These are phyloP conservation scores for Diaporthe capsici DNA, from an alignment of 2,329 filamentous ascomycete species.

Conservation along the genomic window DNA sequence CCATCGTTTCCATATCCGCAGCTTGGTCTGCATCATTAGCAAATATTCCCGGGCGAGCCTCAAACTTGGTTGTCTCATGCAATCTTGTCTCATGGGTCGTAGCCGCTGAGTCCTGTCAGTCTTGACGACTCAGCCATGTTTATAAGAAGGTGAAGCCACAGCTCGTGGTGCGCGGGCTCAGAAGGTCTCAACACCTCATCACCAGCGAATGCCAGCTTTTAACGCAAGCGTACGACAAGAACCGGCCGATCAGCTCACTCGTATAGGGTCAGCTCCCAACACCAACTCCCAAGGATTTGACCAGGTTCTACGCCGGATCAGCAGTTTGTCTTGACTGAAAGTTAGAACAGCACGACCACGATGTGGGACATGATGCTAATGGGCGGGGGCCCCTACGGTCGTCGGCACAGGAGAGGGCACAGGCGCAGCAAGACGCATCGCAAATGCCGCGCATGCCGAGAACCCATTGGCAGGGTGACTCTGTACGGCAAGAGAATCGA, in stretches of 20 bases:
- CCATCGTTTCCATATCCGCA: neutral
- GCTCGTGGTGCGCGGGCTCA: neutral
- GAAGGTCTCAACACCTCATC: neutral
- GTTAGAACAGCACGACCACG: neutral
- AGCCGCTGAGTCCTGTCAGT: neutral
- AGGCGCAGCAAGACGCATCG: conserved; percentile 10
- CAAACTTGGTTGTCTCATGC: neutral
- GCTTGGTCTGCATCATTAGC: neutral
- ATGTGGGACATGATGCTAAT: conserved; percentile 41
- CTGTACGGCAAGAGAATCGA: conserved; percentile 30
- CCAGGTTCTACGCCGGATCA: neutral
- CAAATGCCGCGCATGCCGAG: conserved; percentile 35
- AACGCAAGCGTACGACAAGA: too few relatives aligned
- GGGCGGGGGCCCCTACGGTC: conserved; percentile 12
- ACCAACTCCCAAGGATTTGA: neutral
- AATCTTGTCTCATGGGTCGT: neutral
- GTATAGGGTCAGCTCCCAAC: neutral
- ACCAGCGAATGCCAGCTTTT: neutral
- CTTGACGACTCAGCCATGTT: neutral
- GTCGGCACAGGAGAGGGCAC: conserved; percentile 4
- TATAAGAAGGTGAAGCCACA: neutral
- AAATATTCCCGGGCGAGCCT: conserved; percentile 23
- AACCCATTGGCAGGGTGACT: conserved; percentile 30
- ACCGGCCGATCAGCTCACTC: neutral
- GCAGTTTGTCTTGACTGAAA: neutral